Percentiles rank a stretch among this genome's conserved stretches.
Conservation (phyloP, 2,329 filamentous ascomycete genomes). For the Monilinia laxa region DNA sequence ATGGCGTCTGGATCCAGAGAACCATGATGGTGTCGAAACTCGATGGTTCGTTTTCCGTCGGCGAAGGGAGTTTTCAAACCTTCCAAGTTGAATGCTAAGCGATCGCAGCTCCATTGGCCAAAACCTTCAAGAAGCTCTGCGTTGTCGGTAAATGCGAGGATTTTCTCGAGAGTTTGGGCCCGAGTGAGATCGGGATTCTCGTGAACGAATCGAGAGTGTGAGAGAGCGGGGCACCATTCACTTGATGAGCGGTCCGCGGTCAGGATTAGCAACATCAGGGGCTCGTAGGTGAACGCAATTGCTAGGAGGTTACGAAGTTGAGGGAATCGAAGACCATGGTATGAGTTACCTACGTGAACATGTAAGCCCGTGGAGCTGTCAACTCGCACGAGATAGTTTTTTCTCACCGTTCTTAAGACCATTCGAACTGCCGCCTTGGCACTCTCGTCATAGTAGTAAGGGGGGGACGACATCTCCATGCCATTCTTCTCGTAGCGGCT, state of each 20-base stretch:
- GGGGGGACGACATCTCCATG: too few species aligned
- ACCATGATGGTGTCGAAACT: constrained; percentile 36
- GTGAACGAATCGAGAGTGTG: neutral
- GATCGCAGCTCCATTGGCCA: neutral
- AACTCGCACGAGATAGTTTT: constrained; percentile 29
- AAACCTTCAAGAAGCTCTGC: neutral
- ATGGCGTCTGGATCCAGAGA: constrained; percentile 29
- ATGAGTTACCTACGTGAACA: constrained; percentile 39
- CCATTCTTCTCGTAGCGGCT: neutral
- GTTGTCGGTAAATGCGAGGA: neutral
- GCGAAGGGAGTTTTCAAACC: neutral
- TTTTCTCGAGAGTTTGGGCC: neutral
- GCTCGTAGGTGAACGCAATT: constrained; percentile 36
- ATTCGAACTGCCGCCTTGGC: neutral
- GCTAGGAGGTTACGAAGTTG: constrained; percentile 37
- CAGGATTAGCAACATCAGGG: constrained; percentile 23
- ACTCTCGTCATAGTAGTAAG: neutral
- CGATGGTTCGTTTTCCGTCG: constrained; percentile 27
- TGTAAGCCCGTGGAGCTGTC: constrained; percentile 37
- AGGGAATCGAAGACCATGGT: constrained; percentile 29
- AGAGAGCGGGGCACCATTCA: neutral
- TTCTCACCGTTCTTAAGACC: constrained; percentile 24
- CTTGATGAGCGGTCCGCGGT: neutral
- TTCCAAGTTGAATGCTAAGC: neutral
- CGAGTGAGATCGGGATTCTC: neutral